Percentiles rank a stretch among this genome's conserved stretches.
phyloP scores from a whole-genome alignment of 1,139 yeast species.

The Hansenula lynferdii region DNA sequence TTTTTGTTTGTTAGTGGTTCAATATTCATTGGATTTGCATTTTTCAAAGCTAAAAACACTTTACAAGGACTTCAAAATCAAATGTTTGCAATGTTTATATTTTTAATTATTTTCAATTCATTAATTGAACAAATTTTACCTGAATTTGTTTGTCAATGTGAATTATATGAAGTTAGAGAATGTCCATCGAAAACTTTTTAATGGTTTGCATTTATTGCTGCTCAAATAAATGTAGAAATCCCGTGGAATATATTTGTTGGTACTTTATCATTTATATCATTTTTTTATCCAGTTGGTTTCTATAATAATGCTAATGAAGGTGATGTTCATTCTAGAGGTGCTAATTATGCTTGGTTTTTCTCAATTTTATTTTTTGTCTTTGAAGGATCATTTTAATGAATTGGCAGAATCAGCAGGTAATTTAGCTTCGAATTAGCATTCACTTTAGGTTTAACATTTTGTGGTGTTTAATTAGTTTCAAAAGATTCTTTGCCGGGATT shows the following conservation, averaged over 20 bases:
- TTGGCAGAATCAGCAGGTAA: constrained; percentile 75
- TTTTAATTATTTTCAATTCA: constrained; percentile 55
- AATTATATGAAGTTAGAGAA: constrained; percentile 85
- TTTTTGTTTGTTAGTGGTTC: constrained; percentile 41
- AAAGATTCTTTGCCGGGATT: constrained; percentile 52
- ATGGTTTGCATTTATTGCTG: constrained; percentile 56
- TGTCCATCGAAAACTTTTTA: constrained; percentile 67
- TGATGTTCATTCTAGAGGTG: constrained; percentile 55
- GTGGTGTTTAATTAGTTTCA: constrained; percentile 78
- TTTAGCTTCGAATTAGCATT: constrained; percentile 55
- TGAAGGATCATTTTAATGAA: constrained; percentile 55
- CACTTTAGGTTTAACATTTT: constrained; percentile 67
- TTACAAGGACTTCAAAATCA: constrained; percentile 60
- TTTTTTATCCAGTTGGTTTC: constrained; percentile 81
- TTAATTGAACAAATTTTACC: constrained; percentile 74
- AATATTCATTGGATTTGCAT: constrained; percentile 54
- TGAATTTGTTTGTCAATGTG: constrained; percentile 64
- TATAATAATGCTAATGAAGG: constrained; percentile 50
- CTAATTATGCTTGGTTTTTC: constrained; percentile 59
- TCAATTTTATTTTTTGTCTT: constrained; percentile 53
- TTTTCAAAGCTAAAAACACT: constrained; percentile 58
- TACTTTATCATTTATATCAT: constrained; percentile 62
- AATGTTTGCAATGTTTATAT: constrained; percentile 71
- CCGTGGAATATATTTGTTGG: constrained; percentile 72
- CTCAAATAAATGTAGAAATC: constrained; percentile 67